Evolutionary conservation across 2,329 filamentous ascomycete species (phyloP), one percentile per base, ranked within the genome.

Genomic region (Penicillium brasilianum): DNA sequence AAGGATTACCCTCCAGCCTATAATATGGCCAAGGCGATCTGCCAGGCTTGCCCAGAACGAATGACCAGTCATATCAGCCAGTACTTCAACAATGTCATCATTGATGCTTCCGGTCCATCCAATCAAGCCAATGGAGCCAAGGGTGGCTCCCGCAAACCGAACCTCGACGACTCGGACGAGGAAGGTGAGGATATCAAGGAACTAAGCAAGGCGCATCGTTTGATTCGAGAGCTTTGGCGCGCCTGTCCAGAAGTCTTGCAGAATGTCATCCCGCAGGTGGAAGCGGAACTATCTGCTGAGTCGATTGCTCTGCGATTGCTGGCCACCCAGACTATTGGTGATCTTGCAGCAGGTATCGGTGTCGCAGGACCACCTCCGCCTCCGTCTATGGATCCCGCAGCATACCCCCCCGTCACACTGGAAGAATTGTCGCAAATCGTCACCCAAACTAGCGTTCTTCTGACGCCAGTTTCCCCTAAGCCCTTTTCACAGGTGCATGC

Each of bases 31-130:
- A 96, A 96, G 78, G 91, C 91, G 2, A 89, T 99, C 48, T 99
- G 95, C 81, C 95, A 93, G 71, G 86, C 86, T 18, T 96, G 89
- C 68, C 88, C 91, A 0, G 94, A 97, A 69, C 96, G 96, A 77
- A 97, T 99, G 94, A 90, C 92, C 1, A 90, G 93, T 63, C 92
- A 96, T 68, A 90, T 98, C 58, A 94, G 92, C 67, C 93, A 96
- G 72, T 99, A 98, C 76, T 99, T 99, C 76, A 96, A 93, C 77
- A 93, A 96, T 59, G 93, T 98, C 55, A 96, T 99, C 60, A 88
- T 98, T 63, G 93, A 97, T 72, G 91, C 93, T 3, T 93, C 88
- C 39, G 86, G 82, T 13, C 83, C 86, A 49, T 81, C 81, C 20
- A 80, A 81, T 10, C 82, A 84, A 67, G 66, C 81, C 57, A 89